Base-by-base conservation (phyloP, 164 flowering plant genomes). In the Litsea cubeba region DNA sequence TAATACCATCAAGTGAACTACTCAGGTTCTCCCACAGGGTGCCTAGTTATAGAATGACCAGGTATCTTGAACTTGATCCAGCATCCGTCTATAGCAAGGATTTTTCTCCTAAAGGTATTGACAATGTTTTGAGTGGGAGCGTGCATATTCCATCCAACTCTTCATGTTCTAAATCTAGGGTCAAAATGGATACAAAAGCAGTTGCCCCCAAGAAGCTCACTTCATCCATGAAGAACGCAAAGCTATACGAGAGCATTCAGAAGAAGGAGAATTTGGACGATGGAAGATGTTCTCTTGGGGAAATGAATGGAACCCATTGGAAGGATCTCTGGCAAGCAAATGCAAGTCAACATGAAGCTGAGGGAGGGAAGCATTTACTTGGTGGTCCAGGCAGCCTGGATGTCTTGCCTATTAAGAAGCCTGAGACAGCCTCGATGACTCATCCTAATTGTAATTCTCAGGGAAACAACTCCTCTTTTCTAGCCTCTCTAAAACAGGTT, bases 21-120 rank as follows among this genome's bases (percentile, higher is more conserved):
- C 78, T 78, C 24, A 84, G 82, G 62, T 90, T 90, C 75, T 90
- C 95, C 15, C 95, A 90, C 72, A 81, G 69, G 76, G 73, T 90
- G 30, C 89, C 91, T 11, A 81, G 88, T 0, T 81, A 76, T 77
- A 76, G 64, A 79, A 80, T 85, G 85, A 76, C 82, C 54, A 85
- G 91, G 5, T n/a, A 63, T 40, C 76, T 84, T 71, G 94, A 88
- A 77, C 84, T 90, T 65, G 94, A 88, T 82, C 84, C 89, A 76
- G 88, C 85, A 68, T 69, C 89, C 50, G 72, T 87, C 63, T 7
- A 70, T n/a, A 3, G 18, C 5, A 76, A 75, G 70, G 84, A 80
- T 51, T 66, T 79, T 70, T 69, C 14, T 57, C 71, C 64, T 63
- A 28, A 32, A 12, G 26, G 57, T 69, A 54, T 78, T 72, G 58